Conservation (phyloP, 257 asterid genomes). For the Linderniella brevidens region DNA sequence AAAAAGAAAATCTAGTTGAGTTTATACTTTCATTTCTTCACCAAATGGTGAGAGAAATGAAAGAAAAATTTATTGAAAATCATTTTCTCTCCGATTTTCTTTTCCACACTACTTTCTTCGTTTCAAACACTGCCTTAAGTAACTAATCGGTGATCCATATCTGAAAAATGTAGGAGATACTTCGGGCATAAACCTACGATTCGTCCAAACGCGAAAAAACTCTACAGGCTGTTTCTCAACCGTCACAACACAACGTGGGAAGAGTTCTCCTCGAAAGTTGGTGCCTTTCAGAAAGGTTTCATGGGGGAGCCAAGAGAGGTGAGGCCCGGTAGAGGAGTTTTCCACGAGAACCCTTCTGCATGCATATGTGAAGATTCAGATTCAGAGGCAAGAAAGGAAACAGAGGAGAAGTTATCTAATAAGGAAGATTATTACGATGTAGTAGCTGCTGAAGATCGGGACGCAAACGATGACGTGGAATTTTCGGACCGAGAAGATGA, state of each 20-base stretch:
- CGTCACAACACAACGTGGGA: constrained; percentile 67
- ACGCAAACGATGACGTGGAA: constrained; percentile 44
- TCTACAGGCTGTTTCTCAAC: constrained; percentile 42
- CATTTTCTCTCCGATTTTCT: no score
- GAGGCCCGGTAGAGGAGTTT: constrained; percentile 86
- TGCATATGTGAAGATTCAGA: constrained; percentile 78
- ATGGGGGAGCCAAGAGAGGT: constrained; percentile 94
- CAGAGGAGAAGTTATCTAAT: constrained; percentile 16
- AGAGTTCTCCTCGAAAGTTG: constrained; percentile 41
- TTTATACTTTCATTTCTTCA: no score
- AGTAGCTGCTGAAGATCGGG: constrained; percentile 28
- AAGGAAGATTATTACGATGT: constrained; percentile 16
- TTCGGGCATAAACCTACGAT: constrained; percentile 94
- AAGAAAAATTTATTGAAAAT: no score
- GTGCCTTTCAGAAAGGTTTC: constrained; percentile 57
- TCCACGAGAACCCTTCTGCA: constrained; percentile 82
- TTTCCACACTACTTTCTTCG: no score
- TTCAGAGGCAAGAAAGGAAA: constrained; percentile 22
- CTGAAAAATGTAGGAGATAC: constrained; percentile 56
- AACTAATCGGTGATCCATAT: neutral
- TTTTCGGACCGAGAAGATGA: constrained; percentile 70
- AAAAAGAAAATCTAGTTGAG: no score
- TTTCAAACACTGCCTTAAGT: neutral
- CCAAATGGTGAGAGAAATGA: no score
- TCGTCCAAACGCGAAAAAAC: constrained; percentile 86